These are phyloP conservation scores for Fusarium annulatum DNA, from an alignment of 2,329 filamentous ascomycete species.

Conservation along the genomic window DNA sequence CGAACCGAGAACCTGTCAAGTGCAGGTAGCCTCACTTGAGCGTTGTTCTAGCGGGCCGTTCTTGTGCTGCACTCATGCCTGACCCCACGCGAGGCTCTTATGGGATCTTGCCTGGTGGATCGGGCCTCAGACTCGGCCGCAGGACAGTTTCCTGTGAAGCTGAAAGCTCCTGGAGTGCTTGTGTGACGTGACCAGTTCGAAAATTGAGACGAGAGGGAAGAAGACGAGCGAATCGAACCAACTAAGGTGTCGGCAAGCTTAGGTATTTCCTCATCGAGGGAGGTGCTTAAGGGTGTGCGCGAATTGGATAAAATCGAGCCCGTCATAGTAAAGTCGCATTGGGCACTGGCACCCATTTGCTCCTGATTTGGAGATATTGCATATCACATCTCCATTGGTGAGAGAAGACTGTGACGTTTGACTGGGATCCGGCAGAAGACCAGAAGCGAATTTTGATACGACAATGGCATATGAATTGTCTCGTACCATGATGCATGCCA, in stretches of 20 bases:
- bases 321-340: constrained; percentile 26
- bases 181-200: constrained; percentile 31
- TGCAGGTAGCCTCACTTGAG: constrained; percentile 42
- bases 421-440: background rate
- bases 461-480: constrained; percentile 16
- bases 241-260: constrained; percentile 9
- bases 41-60: constrained; percentile 16
- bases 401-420: constrained; percentile 13
- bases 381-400: constrained; percentile 18
- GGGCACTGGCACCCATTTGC: constrained; percentile 20
- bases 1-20: constrained; percentile 45
- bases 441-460: constrained; percentile 15
- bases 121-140: constrained; percentile 27
- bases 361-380: background rate
- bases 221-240: constrained; percentile 8
- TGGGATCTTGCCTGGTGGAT: constrained; percentile 33
- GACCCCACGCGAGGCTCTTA: constrained; percentile 42
- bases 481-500: constrained; percentile 7
- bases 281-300: constrained; percentile 28
- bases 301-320: constrained; percentile 20
- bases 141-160: constrained; percentile 30
- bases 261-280: constrained; percentile 28
- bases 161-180: constrained; percentile 11
- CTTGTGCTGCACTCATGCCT: constrained; percentile 46
- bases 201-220: constrained; percentile 29